These are phyloP conservation scores for Salix udensis DNA, from an alignment of 345 rosid genomes.

Conservation along the genomic window DNA sequence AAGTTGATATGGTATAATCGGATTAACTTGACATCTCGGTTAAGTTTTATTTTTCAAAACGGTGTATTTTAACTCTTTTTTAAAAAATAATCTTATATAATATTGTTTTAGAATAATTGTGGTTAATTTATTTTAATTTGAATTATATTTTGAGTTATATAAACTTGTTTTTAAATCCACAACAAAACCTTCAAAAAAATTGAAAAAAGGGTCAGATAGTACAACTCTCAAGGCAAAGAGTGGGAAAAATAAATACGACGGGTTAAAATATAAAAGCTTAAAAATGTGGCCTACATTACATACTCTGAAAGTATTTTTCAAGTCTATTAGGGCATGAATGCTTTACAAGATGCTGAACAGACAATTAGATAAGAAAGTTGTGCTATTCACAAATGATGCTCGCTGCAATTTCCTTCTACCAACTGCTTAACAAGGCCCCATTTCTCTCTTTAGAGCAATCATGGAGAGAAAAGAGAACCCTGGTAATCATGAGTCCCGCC, in stretches of 20 bases:
- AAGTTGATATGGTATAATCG: no score
- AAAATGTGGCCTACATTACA: background rate
- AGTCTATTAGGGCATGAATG: background rate
- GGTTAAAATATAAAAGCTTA: background rate
- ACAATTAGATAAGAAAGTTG: background rate
- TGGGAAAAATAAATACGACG: background rate
- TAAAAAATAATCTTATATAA: no score
- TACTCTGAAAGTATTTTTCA: background rate
- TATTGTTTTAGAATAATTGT: no score
- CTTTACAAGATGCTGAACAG: background rate
- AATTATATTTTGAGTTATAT: no score
- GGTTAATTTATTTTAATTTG: no score
- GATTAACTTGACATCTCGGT: no score
- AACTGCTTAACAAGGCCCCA: slow-evolving; percentile 8
- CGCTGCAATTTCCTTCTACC: no score
- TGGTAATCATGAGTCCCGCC: slow-evolving; percentile 42
- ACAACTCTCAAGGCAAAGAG: slow-evolving; percentile 6
- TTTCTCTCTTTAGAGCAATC: slow-evolving; percentile 15
- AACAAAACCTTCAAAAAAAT: background rate
- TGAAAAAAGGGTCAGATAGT: background rate
- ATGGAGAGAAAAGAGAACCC: slow-evolving; percentile 29
- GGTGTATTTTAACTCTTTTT: no score
- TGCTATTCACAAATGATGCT: background rate
- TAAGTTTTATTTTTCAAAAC: no score
- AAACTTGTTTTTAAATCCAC: no score